Evolutionary conservation across 768 basidiomycete genomes (phyloP).

Genomic region (Tephrocybe sp.): DNA sequence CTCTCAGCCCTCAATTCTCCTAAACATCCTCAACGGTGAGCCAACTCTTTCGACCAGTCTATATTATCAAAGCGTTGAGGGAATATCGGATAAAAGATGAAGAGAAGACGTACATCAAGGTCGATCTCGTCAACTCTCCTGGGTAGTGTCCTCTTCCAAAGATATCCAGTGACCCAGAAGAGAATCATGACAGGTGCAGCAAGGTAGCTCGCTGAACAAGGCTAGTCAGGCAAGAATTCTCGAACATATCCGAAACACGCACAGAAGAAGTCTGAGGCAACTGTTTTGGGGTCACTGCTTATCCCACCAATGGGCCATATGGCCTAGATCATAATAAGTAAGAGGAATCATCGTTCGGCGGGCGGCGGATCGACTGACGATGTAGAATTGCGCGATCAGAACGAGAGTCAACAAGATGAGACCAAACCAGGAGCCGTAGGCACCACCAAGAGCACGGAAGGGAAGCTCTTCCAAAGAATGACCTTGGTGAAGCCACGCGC

Average conservation of each 20-base stretch:
- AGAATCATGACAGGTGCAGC: slow-evolving; percentile 39
- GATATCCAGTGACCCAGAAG: slow-evolving; percentile 37
- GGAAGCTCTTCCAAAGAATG: slow-evolving; percentile 46
- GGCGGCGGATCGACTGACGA: slow-evolving; percentile 31
- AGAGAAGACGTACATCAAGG: slow-evolving; percentile 31
- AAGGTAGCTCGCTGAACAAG: slow-evolving; percentile 33
- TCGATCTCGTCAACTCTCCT: slow-evolving; percentile 38
- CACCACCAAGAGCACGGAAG: slow-evolving; percentile 42
- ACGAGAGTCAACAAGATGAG: slow-evolving; percentile 39
- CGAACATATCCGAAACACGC: slow-evolving; percentile 15
- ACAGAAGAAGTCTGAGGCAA: slow-evolving; percentile 41
- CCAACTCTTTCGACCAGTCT: slow-evolving; percentile 48
- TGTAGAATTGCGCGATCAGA: slow-evolving; percentile 46
- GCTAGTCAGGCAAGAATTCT: background rate
- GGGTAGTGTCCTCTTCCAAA: slow-evolving; percentile 42
- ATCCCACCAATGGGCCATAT: slow-evolving; percentile 41
- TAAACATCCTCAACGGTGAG: slow-evolving; percentile 44
- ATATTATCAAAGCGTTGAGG: background rate
- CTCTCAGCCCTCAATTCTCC: too few species aligned
- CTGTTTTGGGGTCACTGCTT: slow-evolving; percentile 21
- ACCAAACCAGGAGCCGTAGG: slow-evolving; percentile 47
- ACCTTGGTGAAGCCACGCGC: slow-evolving; percentile 43
- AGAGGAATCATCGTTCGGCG: too few species aligned
- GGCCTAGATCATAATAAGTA: slow-evolving; percentile 23
- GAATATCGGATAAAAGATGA: background rate